Base-by-base conservation (phyloP, 176 grass and related monocot species). In the Raddia distichophylla region DNA sequence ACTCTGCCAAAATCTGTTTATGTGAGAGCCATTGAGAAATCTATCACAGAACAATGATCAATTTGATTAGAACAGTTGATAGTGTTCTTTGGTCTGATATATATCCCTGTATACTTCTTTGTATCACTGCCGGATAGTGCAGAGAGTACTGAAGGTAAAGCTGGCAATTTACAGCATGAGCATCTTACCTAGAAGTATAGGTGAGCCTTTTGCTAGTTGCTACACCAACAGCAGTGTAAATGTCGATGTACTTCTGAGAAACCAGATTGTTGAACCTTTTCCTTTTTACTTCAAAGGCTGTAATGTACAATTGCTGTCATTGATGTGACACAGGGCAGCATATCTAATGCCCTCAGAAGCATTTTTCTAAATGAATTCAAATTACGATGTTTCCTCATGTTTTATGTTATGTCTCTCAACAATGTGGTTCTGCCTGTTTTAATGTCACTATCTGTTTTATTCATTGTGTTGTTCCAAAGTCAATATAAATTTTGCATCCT, bases 1-100 rank as follows among this genome's bases (percentile, higher is more conserved):
- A 98, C 95, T 60, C 88, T 98, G 18, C 95, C 92, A 7, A 95
- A 90, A 63, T 82, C 76, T 50, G 81, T 91, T 62, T 98, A 98
- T 83, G 88, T 98, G 15, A 93, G 84, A 75, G 92, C 92, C 32
- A 91, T 98, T 33, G 95, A 98, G 53, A 91, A 85, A 84, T 88
- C 86, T 54, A 84, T 98, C 50, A 86, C 80, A 71, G 83, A 92
- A 75, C 50, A 83, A 86, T 90, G 73, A 90, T 53, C 18, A 53
- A 60, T 82, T 60, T 15, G 58, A 46, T 35, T 53, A 73, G 17
- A 76, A 50, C 6, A 71, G 6, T 51, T 7, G 6, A 60, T 73
- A 68, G 10, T 77, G 69, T 73, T 73, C 10, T 52, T 45, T 74
- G 79, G 43, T 73, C 45, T 44, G 33, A 85, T 44, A 82, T 76